These are phyloP conservation scores for Globisporangium abappressorium DNA, from an alignment of 352 stramenopile species.

Conservation along the genomic window DNA sequence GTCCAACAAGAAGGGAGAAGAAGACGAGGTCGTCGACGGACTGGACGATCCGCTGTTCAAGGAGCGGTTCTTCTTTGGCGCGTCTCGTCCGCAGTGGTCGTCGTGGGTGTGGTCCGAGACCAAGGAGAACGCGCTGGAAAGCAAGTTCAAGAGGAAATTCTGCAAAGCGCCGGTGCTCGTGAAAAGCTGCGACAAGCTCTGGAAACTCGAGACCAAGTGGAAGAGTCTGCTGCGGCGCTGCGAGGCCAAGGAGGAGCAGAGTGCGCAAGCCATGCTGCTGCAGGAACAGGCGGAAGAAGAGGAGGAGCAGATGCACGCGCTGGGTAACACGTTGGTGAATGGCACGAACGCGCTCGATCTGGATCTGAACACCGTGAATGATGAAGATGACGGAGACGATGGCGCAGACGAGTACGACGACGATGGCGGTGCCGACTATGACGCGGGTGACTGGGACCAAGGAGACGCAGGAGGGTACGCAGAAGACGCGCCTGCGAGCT, in stretches of 20 bases:
- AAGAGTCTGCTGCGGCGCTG: constrained; percentile 43
- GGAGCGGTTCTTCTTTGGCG: constrained; percentile 55
- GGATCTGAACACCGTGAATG: constrained; percentile 29
- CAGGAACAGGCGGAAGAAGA: constrained; percentile 70
- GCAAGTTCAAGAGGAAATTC: constrained; percentile 63
- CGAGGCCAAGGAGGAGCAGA: constrained; percentile 51
- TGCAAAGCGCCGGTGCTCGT: constrained; percentile 48
- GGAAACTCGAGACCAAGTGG: constrained; percentile 72
- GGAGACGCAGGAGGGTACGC: constrained; percentile 12
- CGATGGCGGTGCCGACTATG: constrained; percentile 15
- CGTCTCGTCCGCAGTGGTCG: constrained; percentile 51
- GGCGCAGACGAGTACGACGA: constrained; percentile 33
- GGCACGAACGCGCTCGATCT: constrained; percentile 25
- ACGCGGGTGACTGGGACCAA: constrained; percentile 23
- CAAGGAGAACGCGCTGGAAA: constrained; percentile 42
- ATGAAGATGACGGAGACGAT: constrained; percentile 16
- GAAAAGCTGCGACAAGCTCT: constrained; percentile 53
- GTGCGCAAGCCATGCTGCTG: constrained; percentile 60
- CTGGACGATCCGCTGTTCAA: constrained; percentile 65
- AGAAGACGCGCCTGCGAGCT: background rate
- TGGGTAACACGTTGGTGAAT: constrained; percentile 32
- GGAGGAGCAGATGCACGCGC: constrained; percentile 49
- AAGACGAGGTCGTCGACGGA: constrained; percentile 44
- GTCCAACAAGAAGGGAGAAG: constrained; percentile 35
- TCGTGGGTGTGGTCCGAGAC: constrained; percentile 76